A percentile compares a stretch with the other conserved stretches of the same genome.
Conservation (phyloP, 805 yeast species). For the Lipomyces sp. region DNA sequence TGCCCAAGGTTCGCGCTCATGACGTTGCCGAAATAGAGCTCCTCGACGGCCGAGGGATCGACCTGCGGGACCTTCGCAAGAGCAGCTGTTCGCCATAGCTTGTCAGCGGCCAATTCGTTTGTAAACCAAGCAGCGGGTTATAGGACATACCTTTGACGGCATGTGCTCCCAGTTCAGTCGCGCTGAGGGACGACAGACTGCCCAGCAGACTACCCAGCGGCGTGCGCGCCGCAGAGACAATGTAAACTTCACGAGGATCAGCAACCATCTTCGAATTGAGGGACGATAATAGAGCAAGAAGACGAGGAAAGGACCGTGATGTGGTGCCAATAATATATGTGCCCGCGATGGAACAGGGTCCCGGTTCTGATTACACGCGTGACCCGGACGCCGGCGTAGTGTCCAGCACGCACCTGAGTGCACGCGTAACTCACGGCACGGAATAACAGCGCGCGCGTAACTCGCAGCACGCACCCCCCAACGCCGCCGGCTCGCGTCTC, state of each 20-base stretch:
- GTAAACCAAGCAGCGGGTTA: no score
- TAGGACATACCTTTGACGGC: conserved; percentile 58
- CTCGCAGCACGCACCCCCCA: conserved; percentile 4
- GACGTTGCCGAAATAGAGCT: conserved; percentile 86
- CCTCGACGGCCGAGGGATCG: conserved; percentile 75
- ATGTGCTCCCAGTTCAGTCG: conserved; percentile 84
- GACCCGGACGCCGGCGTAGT: not conserved
- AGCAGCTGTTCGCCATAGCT: conserved; percentile 58
- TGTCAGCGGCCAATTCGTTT: no score
- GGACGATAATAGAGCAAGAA: not conserved
- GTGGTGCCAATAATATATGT: not conserved
- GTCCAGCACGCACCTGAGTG: not conserved
- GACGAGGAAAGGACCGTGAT: not conserved
- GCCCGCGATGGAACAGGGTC: no score
- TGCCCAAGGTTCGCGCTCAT: conserved; percentile 90
- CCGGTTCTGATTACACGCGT: no score
- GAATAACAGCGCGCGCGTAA: no score
- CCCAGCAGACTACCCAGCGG: conserved; percentile 97
- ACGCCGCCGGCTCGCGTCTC: not conserved
- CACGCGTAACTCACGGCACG: not conserved
- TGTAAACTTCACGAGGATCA: conserved; percentile 54
- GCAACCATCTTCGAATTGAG: conserved; percentile 12
- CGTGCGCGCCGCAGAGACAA: conserved; percentile 88
- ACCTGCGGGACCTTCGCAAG: conserved; percentile 82
- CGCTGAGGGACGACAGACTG: conserved; percentile 64